Evolutionary conservation across 768 basidiomycete genomes (phyloP).

Genomic region (Kwoniella mangroviensis): DNA sequence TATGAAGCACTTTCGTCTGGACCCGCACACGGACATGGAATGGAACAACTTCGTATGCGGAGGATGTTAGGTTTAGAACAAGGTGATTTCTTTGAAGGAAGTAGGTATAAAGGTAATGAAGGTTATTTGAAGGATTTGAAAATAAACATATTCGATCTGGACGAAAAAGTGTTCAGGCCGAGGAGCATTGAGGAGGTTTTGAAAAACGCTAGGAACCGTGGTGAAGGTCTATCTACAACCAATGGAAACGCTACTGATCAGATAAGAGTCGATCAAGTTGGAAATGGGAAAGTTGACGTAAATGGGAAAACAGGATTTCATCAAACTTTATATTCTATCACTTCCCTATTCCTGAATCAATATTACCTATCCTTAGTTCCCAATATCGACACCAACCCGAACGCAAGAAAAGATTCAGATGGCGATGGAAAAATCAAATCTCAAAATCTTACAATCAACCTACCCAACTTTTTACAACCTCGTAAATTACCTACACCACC

Average conservation of each 20-base stretch:
- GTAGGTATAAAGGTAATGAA: conserved; percentile 41
- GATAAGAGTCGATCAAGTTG: too few relatives aligned
- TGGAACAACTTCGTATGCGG: conserved; percentile 62
- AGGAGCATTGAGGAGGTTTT: not conserved
- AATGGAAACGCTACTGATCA: too few relatives aligned
- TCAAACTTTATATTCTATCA: conserved; percentile 21
- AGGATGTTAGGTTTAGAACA: conserved; percentile 41
- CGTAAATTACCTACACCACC: conserved; percentile 39
- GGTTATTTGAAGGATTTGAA: conserved; percentile 33
- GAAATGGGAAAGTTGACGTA: not conserved
- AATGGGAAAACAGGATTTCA: conserved; percentile 16
- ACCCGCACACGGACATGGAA: conserved; percentile 73
- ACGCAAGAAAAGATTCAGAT: not conserved
- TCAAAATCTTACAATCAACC: not conserved
- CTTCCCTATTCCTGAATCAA: conserved; percentile 11
- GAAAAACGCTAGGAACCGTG: not conserved
- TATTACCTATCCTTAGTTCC: conserved; percentile 10
- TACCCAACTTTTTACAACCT: conserved; percentile 45
- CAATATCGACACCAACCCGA: not conserved
- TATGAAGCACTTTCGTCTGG: conserved; percentile 67
- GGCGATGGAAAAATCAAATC: conserved; percentile 1
- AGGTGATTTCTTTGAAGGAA: conserved; percentile 48
- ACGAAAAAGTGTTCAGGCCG: conserved; percentile 1
- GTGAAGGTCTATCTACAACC: not conserved
- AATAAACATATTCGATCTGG: conserved; percentile 29